A percentile compares a stretch with the other conserved stretches of the same genome.
phyloP scores from a whole-genome alignment of 1,284 basidiomycete species.

The Heliocybe sulcata region DNA sequence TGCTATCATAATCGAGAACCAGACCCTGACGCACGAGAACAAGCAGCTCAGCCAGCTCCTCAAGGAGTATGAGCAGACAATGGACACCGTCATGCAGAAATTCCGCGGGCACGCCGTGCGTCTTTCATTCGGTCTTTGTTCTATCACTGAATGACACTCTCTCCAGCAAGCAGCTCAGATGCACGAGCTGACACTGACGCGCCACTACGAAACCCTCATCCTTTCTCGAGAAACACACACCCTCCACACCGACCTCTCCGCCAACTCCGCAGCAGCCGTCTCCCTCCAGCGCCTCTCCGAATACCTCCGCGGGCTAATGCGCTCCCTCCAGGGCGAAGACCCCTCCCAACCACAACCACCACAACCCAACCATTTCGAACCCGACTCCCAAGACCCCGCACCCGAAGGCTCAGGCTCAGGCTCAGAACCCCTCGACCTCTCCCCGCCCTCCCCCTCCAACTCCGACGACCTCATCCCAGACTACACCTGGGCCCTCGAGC shows the following conservation, averaged over 20 bases:
- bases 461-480: slow-evolving; percentile 13
- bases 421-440: slow-evolving; percentile 43
- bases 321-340: slow-evolving; percentile 66
- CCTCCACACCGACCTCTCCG: slow-evolving; percentile 51
- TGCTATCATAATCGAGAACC: slow-evolving; percentile 90
- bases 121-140: slow-evolving; percentile 14
- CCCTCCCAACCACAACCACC: slow-evolving; percentile 29
- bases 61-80: slow-evolving; percentile 91
- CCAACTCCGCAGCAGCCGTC: slow-evolving; percentile 43
- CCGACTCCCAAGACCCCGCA: slow-evolving; percentile 69
- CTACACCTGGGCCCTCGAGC: slow-evolving; percentile 71
- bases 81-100: slow-evolving; percentile 96
- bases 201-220: slow-evolving; percentile 90
- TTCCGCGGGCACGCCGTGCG: slow-evolving; percentile 89
- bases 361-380: slow-evolving; percentile 58
- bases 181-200: slow-evolving; percentile 83
- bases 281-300: slow-evolving; percentile 67
- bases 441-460: slow-evolving; percentile 25
- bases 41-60: slow-evolving; percentile 84
- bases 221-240: slow-evolving; percentile 62
- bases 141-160: slow-evolving; percentile 6
- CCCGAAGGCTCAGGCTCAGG: too few species aligned
- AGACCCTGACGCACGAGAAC: slow-evolving; percentile 88
- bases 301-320: slow-evolving; percentile 66
- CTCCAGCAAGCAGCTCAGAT: slow-evolving; percentile 82